Conservation (phyloP, 805 yeast genomes). For the Phaffomyces opuntiae region DNA sequence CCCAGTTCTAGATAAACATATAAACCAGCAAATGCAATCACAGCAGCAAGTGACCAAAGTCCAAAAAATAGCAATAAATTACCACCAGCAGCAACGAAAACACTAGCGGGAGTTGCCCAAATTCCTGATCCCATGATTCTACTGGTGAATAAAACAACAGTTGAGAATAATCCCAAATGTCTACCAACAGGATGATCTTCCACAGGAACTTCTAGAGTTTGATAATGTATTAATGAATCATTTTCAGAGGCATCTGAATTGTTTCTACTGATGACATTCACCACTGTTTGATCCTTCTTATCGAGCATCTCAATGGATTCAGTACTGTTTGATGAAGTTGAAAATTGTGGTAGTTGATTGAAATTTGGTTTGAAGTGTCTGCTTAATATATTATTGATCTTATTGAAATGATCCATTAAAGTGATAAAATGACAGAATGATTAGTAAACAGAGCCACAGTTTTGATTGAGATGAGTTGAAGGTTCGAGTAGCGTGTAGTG, state of each 20-base stretch:
- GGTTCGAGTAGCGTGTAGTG: too few species aligned
- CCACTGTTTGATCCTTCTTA: constrained; percentile 9
- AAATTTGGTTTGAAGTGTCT: too few species aligned
- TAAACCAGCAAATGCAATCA: constrained; percentile 59
- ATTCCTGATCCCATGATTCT: constrained; percentile 76
- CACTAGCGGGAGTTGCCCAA: constrained; percentile 63
- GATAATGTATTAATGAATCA: neutral
- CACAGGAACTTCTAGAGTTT: constrained; percentile 8
- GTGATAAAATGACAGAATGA: too few species aligned
- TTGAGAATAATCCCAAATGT: constrained; percentile 63
- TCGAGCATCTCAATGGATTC: neutral
- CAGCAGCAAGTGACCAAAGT: constrained; percentile 58
- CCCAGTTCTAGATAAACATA: constrained; percentile 66
- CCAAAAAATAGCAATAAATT: constrained; percentile 52
- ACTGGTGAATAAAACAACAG: constrained; percentile 56
- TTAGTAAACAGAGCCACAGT: neutral
- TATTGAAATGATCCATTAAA: too few species aligned
- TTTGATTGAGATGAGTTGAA: too few species aligned
- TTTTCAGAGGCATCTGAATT: constrained; percentile 17
- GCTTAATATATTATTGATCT: too few species aligned
- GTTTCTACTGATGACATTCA: constrained; percentile 12
- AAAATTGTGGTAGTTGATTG: too few species aligned
- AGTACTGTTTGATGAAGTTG: neutral
- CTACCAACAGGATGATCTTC: constrained; percentile 57
- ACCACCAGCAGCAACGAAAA: constrained; percentile 61